Conservation (phyloP, 1,284 basidiomycete genomes). For the Exsudoporus floridanus region DNA sequence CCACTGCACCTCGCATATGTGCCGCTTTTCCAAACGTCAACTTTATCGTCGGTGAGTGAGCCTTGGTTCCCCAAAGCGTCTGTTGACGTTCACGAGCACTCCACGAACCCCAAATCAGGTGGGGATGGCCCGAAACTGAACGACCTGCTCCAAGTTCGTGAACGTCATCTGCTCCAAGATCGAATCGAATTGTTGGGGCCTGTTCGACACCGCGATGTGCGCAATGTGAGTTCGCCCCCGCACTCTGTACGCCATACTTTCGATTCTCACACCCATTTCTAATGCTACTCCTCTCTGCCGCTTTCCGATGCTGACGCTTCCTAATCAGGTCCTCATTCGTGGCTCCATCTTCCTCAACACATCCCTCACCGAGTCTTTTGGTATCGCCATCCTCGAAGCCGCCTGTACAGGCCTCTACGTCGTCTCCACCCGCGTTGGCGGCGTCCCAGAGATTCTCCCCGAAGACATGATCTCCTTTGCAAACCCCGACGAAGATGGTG, state of each 20-base stretch:
- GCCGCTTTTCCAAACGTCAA: slow-evolving; percentile 78
- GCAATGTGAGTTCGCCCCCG: slow-evolving; percentile 51
- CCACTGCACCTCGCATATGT: slow-evolving; percentile 89
- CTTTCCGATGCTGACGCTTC: neutral
- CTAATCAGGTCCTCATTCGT: slow-evolving; percentile 67
- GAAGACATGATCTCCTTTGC: slow-evolving; percentile 94
- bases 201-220: slow-evolving; percentile 80
- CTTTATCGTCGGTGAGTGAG: slow-evolving; percentile 78
- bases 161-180: slow-evolving; percentile 87
- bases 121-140: slow-evolving; percentile 96
- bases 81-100: neutral
- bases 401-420: slow-evolving; percentile 94
- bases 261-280: neutral
- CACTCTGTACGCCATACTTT: neutral
- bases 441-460: slow-evolving; percentile 94
- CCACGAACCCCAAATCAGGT: slow-evolving; percentile 43
- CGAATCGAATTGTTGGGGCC: slow-evolving; percentile 87
- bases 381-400: slow-evolving; percentile 94
- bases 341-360: slow-evolving; percentile 96
- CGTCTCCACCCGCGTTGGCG: slow-evolving; percentile 92
- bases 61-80: neutral
- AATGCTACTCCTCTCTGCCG: too few species aligned
- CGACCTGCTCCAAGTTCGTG: slow-evolving; percentile 94
- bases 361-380: slow-evolving; percentile 95
- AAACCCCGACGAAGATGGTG: slow-evolving; percentile 80